Conservation (phyloP, 2,329 filamentous ascomycete genomes). For the Diaporthe sp. region DNA sequence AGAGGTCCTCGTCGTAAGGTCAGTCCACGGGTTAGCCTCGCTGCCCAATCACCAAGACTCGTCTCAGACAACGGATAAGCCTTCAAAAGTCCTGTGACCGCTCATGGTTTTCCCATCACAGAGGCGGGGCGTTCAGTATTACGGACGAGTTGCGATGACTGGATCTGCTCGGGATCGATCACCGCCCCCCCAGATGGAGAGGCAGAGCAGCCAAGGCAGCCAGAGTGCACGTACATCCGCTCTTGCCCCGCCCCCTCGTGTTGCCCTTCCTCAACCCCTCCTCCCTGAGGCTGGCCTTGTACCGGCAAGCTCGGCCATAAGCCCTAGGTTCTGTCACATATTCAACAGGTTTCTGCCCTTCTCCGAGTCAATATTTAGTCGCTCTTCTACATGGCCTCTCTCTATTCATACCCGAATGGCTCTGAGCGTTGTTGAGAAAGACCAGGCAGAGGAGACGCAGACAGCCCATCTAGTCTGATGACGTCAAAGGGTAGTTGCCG, state of each 20-base stretch:
- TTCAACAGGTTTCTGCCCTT: not conserved
- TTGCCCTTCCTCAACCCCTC: not conserved
- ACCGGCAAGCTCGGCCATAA: not conserved
- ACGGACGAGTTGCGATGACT: not conserved
- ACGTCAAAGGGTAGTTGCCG: conserved; percentile 24
- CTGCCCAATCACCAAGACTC: conserved; percentile 23
- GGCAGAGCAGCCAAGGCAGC: too few relatives aligned
- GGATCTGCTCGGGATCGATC: not conserved
- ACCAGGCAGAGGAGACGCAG: not conserved
- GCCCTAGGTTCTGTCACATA: not conserved
- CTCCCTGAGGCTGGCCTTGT: not conserved
- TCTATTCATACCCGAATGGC: not conserved
- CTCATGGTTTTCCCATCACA: not conserved
- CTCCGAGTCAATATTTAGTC: too few relatives aligned
- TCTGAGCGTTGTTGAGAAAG: too few relatives aligned
- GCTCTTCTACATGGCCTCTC: too few relatives aligned
- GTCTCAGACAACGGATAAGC: conserved; percentile 25
- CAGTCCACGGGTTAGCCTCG: conserved; percentile 14
- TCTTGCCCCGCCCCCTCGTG: conserved; percentile 5
- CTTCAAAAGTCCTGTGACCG: conserved; percentile 12
- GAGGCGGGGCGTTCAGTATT: not conserved
- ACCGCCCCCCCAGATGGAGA: not conserved
- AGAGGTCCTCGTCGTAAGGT: not conserved
- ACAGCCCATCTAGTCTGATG: not conserved
- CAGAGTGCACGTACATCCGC: not conserved